Evolutionary conservation across 2,329 filamentous ascomycete genomes (phyloP).

Genomic region (Chaetomiaceae sp.): DNA sequence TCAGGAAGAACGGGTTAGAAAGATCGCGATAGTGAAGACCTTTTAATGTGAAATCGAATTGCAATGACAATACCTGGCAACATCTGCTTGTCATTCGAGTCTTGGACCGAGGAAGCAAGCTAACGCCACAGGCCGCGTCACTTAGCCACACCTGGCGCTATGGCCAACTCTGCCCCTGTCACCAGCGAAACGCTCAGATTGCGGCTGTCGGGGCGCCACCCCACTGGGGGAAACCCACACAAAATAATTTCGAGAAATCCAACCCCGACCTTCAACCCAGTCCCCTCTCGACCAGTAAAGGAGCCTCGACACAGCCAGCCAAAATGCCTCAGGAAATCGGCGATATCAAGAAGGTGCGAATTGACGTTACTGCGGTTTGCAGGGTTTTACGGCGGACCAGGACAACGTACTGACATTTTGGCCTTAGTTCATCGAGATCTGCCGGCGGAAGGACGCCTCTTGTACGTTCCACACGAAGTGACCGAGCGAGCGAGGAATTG

Average conservation of each 20-base stretch:
- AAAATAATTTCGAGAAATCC: slow-evolving; percentile 29
- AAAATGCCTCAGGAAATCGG: slow-evolving; percentile 97
- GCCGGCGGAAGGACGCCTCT: slow-evolving; percentile 97
- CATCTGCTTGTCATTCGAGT: not conserved
- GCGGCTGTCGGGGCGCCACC: slow-evolving; percentile 13
- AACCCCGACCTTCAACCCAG: slow-evolving; percentile 19
- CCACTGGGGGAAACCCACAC: slow-evolving; percentile 25
- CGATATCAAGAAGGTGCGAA: slow-evolving; percentile 82
- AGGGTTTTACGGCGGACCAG: not conserved
- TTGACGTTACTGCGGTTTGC: not conserved
- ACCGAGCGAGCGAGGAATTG: slow-evolving; percentile 13
- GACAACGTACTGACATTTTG: slow-evolving; percentile 20
- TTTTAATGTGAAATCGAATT: too few species aligned
- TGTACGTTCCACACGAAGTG: slow-evolving; percentile 61
- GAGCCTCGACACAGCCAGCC: slow-evolving; percentile 45
- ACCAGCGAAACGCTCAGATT: slow-evolving; percentile 10
- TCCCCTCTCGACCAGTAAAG: slow-evolving; percentile 20
- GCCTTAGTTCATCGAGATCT: slow-evolving; percentile 96
- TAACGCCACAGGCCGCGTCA: slow-evolving; percentile 14
- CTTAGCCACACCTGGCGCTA: slow-evolving; percentile 13
- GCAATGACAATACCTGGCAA: slow-evolving; percentile 2
- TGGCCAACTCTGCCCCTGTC: slow-evolving; percentile 3
- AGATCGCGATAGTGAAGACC: not conserved
- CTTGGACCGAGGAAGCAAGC: not conserved
- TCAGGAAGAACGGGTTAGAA: not conserved